Percentiles rank a stretch among this genome's conserved stretches.
phyloP scores from a whole-genome alignment of 2,329 filamentous ascomycete genomes.

The Taxawa tesnikishii region DNA sequence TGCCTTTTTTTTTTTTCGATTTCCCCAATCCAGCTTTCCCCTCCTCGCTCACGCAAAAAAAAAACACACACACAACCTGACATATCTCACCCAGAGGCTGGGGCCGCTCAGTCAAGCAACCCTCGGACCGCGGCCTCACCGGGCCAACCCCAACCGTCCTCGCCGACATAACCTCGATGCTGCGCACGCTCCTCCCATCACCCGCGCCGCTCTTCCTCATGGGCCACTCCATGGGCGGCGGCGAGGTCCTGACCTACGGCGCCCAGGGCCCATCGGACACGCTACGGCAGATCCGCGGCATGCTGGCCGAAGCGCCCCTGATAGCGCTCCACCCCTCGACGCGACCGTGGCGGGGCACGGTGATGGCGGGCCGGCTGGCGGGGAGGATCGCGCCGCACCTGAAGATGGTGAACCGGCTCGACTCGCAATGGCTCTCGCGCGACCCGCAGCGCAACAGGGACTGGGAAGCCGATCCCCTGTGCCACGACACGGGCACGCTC shows the following conservation, averaged over 20 bases:
- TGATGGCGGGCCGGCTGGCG: conserved; percentile 55
- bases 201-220: conserved; percentile 62
- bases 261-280: conserved; percentile 36
- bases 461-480: conserved; percentile 54
- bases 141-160: conserved; percentile 64
- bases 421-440: conserved; percentile 51
- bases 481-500: conserved; percentile 78
- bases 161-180: conserved; percentile 65
- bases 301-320: conserved; percentile 67
- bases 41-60: conserved; percentile 1
- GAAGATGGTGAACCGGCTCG: conserved; percentile 56
- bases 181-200: conserved; percentile 42
- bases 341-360: conserved; percentile 50
- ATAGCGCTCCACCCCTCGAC: conserved; percentile 57
- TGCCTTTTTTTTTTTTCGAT: too few species aligned
- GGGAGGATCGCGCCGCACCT: conserved; percentile 53
- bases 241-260: conserved; percentile 54
- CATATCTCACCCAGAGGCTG: conserved; percentile 47
- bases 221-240: conserved; percentile 88
- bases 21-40: neutral
- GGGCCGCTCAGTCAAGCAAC: conserved; percentile 57
- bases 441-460: conserved; percentile 51
- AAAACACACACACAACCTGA: conserved; percentile 1
- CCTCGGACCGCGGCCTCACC: conserved; percentile 55
- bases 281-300: conserved; percentile 53